phyloP scores from a whole-genome alignment of 2,329 filamentous ascomycete species.

The Colletotrichum navitas region DNA sequence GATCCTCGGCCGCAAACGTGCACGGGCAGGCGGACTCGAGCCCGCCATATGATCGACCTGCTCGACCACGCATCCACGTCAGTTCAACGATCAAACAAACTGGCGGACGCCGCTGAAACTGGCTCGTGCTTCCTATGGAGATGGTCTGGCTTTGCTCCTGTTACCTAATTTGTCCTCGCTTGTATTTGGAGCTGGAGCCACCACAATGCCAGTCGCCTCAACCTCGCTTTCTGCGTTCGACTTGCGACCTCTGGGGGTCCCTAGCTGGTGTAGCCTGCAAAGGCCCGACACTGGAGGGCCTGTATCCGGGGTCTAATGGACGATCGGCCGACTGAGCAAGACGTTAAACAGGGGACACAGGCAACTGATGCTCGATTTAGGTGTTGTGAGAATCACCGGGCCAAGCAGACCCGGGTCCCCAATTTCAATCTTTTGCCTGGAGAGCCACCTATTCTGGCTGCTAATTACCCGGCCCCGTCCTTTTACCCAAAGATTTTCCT shows the following conservation, averaged over 20 bases:
- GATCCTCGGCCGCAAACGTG: conserved; percentile 18
- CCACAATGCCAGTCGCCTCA: conserved; percentile 13
- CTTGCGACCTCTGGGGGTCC: conserved; percentile 11
- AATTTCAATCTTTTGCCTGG: conserved; percentile 16
- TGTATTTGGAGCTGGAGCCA: conserved; percentile 13
- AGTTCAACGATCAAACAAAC: conserved; percentile 25
- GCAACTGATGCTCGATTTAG: conserved; percentile 18
- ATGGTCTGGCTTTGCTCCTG: conserved; percentile 3
- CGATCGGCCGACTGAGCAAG: conserved; percentile 9
- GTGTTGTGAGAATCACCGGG: conserved; percentile 10
- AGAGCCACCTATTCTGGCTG: conserved; percentile 28
- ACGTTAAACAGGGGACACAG: background rate
- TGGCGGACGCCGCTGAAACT: conserved; percentile 26
- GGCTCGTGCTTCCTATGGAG: conserved; percentile 30
- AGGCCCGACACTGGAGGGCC: conserved; percentile 20
- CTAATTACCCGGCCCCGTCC: conserved; percentile 32
- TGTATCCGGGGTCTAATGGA: conserved; percentile 16
- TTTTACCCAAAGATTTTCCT: conserved; percentile 25
- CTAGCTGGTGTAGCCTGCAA: conserved; percentile 9
- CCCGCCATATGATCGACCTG: conserved; percentile 10
- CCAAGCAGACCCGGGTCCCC: conserved; percentile 3
- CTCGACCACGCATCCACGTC: conserved; percentile 21
- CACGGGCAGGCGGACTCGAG: conserved; percentile 14
- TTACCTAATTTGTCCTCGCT: conserved; percentile 7
- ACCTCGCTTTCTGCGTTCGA: conserved; percentile 3